Conservation (phyloP, 345 rosid genomes). For the Leavenworthia alabamica region DNA sequence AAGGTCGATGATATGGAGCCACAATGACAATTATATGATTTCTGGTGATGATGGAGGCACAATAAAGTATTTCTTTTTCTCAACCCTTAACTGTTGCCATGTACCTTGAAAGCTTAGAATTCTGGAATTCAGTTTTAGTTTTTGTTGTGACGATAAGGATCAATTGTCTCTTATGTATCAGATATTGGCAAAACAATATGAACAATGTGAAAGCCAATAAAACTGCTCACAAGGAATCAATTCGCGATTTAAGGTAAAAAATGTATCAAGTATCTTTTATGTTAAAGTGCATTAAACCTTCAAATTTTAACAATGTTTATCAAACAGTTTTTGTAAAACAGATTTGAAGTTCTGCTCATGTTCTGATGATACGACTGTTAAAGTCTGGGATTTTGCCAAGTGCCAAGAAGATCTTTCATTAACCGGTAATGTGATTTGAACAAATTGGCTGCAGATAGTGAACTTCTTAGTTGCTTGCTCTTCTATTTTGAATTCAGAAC, state of each 20-base stretch:
- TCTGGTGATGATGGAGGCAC: constrained; percentile 99
- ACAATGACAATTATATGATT: constrained; percentile 96
- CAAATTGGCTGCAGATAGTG: neutral
- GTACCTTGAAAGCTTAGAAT: neutral
- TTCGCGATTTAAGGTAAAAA: constrained; percentile 74
- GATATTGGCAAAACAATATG: constrained; percentile 99
- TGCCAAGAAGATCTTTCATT: constrained; percentile 82
- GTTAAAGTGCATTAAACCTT: neutral
- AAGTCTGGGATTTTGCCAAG: constrained; percentile 96
- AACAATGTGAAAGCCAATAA: constrained; percentile 93
- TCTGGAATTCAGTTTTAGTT: neutral
- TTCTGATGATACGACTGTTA: constrained; percentile 94
- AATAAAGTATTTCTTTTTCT: constrained; percentile 55
- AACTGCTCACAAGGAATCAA: constrained; percentile 94
- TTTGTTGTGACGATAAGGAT: neutral
- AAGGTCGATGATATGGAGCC: constrained; percentile 97
- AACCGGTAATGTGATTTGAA: constrained; percentile 71
- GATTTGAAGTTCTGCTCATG: constrained; percentile 98
- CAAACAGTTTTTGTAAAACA: too few species aligned
- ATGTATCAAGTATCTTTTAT: neutral
- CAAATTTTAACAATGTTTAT: constrained; percentile 12
- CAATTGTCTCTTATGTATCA: constrained; percentile 20
- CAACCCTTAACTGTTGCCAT: too few species aligned
- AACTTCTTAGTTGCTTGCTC: neutral
- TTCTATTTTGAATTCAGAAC: neutral